phyloP scores from a whole-genome alignment of 805 yeast species.

The Trichomonascus vanleenenianus region DNA sequence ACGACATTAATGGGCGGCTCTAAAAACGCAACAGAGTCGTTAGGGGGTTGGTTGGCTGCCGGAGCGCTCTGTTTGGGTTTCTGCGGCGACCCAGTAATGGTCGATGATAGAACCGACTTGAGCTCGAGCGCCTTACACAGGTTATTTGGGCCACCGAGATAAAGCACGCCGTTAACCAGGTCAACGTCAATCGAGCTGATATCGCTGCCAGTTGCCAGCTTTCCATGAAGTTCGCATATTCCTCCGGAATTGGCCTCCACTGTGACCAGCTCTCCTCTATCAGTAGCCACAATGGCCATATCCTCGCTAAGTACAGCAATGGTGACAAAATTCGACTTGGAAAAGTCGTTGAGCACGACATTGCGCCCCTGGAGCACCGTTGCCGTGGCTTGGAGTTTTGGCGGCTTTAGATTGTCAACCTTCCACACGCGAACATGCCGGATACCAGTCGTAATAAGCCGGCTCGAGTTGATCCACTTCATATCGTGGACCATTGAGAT shows the following conservation, averaged over 20 bases:
- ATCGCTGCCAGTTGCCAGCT: not conserved
- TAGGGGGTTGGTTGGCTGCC: no score
- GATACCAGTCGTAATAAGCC: constrained; percentile 50
- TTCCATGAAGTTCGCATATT: no score
- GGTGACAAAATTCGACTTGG: constrained; percentile 44
- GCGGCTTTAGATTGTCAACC: constrained; percentile 25
- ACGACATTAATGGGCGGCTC: no score
- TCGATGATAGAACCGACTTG: no score
- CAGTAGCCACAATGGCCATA: constrained; percentile 20
- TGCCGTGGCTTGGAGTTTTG: constrained; percentile 1
- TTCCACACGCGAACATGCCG: constrained; percentile 60
- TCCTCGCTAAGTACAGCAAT: constrained; percentile 30
- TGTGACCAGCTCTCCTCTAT: constrained; percentile 23
- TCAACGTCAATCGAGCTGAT: constrained; percentile 1
- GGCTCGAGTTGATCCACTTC: constrained; percentile 44
- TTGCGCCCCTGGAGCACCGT: constrained; percentile 48
- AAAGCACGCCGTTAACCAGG: not conserved
- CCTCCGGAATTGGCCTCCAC: constrained; percentile 7
- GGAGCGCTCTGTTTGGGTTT: no score
- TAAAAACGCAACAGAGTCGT: no score
- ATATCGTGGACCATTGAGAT: constrained; percentile 50
- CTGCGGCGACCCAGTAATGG: no score
- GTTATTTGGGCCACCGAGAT: constrained; percentile 1
- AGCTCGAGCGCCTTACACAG: no score
- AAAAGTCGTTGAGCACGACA: constrained; percentile 43